Evolutionary conservation across 2,329 filamentous ascomycete genomes (phyloP).

Genomic region (Alternaria solani): DNA sequence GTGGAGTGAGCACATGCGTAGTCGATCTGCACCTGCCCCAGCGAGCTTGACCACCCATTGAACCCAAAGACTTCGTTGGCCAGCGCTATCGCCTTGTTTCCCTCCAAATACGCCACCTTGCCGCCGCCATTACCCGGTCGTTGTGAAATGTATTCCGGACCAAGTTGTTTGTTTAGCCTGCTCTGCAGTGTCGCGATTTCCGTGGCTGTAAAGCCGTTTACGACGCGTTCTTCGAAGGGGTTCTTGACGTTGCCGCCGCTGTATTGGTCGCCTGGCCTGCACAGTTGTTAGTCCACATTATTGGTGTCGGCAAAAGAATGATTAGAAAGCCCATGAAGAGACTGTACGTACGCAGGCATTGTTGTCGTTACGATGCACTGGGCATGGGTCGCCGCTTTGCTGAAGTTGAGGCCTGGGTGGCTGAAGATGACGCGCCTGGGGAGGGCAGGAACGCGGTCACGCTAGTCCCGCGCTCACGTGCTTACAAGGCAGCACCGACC

Average conservation of each 20-base stretch:
- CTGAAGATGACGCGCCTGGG: conserved; percentile 42
- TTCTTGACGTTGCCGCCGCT: conserved; percentile 62
- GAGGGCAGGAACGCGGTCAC: conserved; percentile 32
- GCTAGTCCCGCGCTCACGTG: conserved; percentile 28
- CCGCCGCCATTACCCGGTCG: conserved; percentile 82
- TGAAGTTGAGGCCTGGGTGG: conserved; percentile 37
- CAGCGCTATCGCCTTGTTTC: conserved; percentile 94
- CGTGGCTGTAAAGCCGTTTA: conserved; percentile 84
- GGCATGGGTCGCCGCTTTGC: conserved; percentile 36
- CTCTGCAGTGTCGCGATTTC: conserved; percentile 89
- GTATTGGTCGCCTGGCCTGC: conserved; percentile 51
- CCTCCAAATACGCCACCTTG: conserved; percentile 92
- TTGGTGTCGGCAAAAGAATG: background rate
- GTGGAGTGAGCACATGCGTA: conserved; percentile 65
- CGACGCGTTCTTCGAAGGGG: conserved; percentile 80
- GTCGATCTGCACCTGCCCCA: conserved; percentile 93
- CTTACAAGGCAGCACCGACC: conserved; percentile 9
- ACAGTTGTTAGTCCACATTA: conserved; percentile 23
- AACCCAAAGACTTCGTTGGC: conserved; percentile 97
- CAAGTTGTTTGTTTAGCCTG: conserved; percentile 89
- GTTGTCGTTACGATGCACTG: conserved; percentile 29
- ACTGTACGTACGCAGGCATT: conserved; percentile 49
- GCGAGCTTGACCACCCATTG: conserved; percentile 97
- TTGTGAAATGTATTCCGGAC: conserved; percentile 93
- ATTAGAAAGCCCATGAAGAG: background rate